Evolutionary conservation across 2,329 filamentous ascomycete genomes (phyloP), one percentile per base, ranked within the genome.

Genomic region (Botryosphaeria agaves): DNA sequence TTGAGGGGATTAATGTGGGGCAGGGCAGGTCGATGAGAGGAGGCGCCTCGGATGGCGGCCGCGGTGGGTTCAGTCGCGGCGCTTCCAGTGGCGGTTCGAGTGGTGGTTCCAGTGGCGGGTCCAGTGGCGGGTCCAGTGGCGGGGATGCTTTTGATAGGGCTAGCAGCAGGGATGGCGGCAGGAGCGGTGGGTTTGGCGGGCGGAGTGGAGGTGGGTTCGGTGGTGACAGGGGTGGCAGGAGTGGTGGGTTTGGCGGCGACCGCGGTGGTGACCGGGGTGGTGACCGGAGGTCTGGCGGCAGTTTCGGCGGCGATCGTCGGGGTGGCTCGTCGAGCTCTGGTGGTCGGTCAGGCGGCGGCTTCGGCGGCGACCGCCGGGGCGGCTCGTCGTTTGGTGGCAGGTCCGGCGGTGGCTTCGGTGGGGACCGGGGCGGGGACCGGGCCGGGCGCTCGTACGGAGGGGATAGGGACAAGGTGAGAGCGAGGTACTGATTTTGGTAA

Each of bases 1-100:
- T 52, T 1, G 38, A 41, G 5, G 52, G 50, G 7, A 29, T 55
- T 1, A 41, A 38, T 26, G 38, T 53, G 16, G 42, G 40, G 5
- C 5, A 36, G 17, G 35, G 15, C 27, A 34, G n/a, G 15, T 23
- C n/a, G 36, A 31, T 16, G 32, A 17, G 29, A 15, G 30, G 7
- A 15, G 32, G 6, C 27, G 21, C 21, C 32, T 32, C 18, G 32
- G 35, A 8, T 20, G 35, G 38, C 16, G 25, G 38, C 11, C 26
- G 28, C 8, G 16, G 29, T 26, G 36, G 32, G 17, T 26, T 34
- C 19, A n/a, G 32, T 14, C 36, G 35, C 26, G 32, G 36, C 16
- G 15, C 31, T n/a, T 28, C 26, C 21, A 29, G 30, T 14, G 32
- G 26, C 7, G 21, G 34, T 19, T 28, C 31, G 16, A 24, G 33